Evolutionary conservation across 2,329 filamentous ascomycete genomes (phyloP).

Genomic region (Dichotomopilus funicola): DNA sequence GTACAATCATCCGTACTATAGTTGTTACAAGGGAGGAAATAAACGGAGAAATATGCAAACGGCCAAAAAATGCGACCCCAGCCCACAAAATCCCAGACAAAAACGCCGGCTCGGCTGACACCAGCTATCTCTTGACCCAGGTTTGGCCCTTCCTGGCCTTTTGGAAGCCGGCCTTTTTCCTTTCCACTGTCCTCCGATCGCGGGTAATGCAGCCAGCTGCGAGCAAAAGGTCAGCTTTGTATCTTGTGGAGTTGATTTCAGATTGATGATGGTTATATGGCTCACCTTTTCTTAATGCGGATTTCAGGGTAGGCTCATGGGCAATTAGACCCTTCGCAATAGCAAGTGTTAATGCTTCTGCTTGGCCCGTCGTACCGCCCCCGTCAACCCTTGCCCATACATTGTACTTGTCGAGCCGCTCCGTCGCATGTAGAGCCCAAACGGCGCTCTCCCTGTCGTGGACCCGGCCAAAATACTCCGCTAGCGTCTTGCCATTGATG

Average conservation of each 20-base stretch:
- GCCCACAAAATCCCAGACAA: slow-evolving; percentile 15
- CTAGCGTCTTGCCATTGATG: slow-evolving; percentile 83
- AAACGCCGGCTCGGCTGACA: slow-evolving; percentile 1
- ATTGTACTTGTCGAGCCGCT: slow-evolving; percentile 92
- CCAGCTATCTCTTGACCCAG: slow-evolving; percentile 77
- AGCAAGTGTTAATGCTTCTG: slow-evolving; percentile 86
- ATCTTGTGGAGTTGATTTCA: slow-evolving; percentile 6
- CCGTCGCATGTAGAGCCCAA: slow-evolving; percentile 80
- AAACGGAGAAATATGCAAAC: slow-evolving; percentile 1
- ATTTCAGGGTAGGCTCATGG: slow-evolving; percentile 89
- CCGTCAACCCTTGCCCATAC: slow-evolving; percentile 80
- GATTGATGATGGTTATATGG: not conserved
- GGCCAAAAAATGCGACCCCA: not conserved
- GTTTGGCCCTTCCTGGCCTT: slow-evolving; percentile 98
- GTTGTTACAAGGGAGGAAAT: slow-evolving; percentile 15
- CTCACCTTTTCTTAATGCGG: slow-evolving; percentile 81
- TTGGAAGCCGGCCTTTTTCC: slow-evolving; percentile 93
- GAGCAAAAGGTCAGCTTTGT: slow-evolving; percentile 37
- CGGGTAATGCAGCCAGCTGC: slow-evolving; percentile 87
- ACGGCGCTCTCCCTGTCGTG: slow-evolving; percentile 93
- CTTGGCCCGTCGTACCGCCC: slow-evolving; percentile 90
- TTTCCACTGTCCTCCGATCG: slow-evolving; percentile 87
- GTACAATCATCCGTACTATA: slow-evolving; percentile 17
- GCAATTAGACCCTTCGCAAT: slow-evolving; percentile 80
- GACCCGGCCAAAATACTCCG: slow-evolving; percentile 73